Base-by-base conservation (phyloP, 352 stramenopile species). In the Phytophthora europaea region DNA sequence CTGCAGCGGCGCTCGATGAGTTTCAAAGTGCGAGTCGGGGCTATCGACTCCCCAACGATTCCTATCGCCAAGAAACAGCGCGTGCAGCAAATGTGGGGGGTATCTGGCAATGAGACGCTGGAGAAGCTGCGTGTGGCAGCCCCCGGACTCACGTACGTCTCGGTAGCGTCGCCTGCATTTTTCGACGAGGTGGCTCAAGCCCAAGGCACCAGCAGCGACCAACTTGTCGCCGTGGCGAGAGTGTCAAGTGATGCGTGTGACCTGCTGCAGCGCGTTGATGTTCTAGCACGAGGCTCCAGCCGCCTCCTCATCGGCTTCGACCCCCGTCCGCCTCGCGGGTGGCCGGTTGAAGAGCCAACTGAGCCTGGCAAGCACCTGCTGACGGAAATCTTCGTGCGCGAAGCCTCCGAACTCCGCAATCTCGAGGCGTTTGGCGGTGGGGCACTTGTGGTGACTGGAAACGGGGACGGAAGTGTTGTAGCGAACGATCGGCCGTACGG, bases 61-160 rank as follows among this genome's bases (percentile, higher is more conserved):
- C 72, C 72, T 5, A 76, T 76, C 38, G 38, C 63, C 38, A 36
- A 69, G 20, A 56, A 28, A 9, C 72, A 79, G 31, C 59, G 65
- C 12, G 33, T 78, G 58, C 63, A 78, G 52, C 76, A 81, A 68
- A 76, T 61, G 13, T 87, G 80, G 80, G 71, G 68, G 2, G 57
- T 87, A 43, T 70, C 75, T 23, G 67, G 72, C 23, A 47, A 31
- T 26, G 16, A 70, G 3, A 18, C 72, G 16, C 51, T 84, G 23
- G 68, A 73, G 53, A 75, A 68, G 18, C 47, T 87, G 15, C 55
- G 69, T 26, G 59, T 85, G 6, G 66, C 70, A 40, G 65, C 62
- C 4, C 70, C 79, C 26, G 80, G 80, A 6, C 65, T 76, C 50
- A 75, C 81, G 20, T 85, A 82, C 55, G 52, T 87, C 26, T 81